These are phyloP conservation scores for Suaeda aralocaspica DNA, from an alignment of 148 eudicot species.

Conservation along the genomic window DNA sequence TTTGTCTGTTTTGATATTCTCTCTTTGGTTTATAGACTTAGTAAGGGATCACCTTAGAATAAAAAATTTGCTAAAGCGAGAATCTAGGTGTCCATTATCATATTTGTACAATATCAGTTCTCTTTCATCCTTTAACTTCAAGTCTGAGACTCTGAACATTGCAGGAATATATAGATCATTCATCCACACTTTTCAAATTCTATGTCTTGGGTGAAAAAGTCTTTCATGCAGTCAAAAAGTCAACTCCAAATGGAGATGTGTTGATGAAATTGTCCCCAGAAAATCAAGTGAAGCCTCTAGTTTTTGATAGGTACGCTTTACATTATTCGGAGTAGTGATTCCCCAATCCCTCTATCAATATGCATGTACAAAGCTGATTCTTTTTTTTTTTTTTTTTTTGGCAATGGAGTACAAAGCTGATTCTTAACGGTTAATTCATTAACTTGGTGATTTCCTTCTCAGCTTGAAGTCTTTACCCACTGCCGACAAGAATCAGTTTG, in stretches of 20 bases:
- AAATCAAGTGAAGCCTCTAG: conserved; percentile 52
- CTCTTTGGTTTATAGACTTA: background rate
- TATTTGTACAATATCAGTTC: background rate
- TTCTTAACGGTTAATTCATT: no score
- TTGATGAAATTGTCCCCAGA: conserved; percentile 46
- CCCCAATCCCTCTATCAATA: background rate
- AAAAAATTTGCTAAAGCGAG: background rate
- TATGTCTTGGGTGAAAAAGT: conserved; percentile 73
- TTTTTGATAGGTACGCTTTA: conserved; percentile 68
- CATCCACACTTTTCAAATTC: conserved; percentile 71
- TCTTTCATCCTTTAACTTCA: background rate
- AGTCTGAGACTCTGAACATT: conserved; percentile 16
- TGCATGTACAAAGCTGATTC: background rate
- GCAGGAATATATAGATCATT: conserved; percentile 95
- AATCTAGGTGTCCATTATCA: background rate
- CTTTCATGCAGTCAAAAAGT: conserved; percentile 76
- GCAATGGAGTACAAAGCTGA: no score
- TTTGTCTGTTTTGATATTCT: background rate
- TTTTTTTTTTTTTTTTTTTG: no score
- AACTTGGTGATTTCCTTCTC: conserved; percentile 7
- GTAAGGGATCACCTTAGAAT: background rate
- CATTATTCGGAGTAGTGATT: background rate
- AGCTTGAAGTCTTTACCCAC: conserved; percentile 86
- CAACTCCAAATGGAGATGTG: conserved; percentile 60
- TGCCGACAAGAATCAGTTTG: conserved; percentile 35